Evolutionary conservation across 2,329 filamentous ascomycete species (phyloP).

Genomic region (Teratosphaeria pseudoeucalypti): DNA sequence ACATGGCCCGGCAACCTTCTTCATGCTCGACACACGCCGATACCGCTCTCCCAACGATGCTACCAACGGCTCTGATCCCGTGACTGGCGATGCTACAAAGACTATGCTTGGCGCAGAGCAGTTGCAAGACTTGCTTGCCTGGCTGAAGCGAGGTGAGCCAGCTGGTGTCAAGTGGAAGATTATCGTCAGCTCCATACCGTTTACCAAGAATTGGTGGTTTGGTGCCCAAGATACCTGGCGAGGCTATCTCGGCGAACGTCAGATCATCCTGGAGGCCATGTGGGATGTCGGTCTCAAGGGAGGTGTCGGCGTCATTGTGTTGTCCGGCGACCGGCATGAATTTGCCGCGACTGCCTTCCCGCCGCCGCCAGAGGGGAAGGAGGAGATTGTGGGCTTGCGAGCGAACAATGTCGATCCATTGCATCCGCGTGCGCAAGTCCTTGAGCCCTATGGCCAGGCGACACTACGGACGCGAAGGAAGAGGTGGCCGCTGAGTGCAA

Average conservation of each 20-base stretch:
- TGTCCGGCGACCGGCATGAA: constrained; percentile 92
- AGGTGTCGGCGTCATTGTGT: constrained; percentile 68
- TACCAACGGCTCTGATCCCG: constrained; percentile 47
- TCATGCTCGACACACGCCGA: constrained; percentile 83
- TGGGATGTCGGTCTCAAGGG: constrained; percentile 66
- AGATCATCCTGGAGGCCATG: constrained; percentile 74
- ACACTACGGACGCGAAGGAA: constrained; percentile 16
- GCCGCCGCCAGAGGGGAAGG: constrained; percentile 43
- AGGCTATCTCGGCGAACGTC: constrained; percentile 74
- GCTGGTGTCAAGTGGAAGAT: constrained; percentile 86
- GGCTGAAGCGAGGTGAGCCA: constrained; percentile 62
- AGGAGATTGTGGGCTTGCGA: constrained; percentile 16
- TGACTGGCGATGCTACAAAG: constrained; percentile 43
- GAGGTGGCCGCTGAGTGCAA: constrained; percentile 49
- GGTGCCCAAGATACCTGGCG: constrained; percentile 89
- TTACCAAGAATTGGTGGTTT: constrained; percentile 95
- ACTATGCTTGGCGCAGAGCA: constrained; percentile 81
- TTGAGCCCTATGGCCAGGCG: constrained; percentile 7
- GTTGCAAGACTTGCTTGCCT: constrained; percentile 66
- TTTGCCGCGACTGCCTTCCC: constrained; percentile 79
- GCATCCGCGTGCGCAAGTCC: constrained; percentile 1
- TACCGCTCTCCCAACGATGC: constrained; percentile 63
- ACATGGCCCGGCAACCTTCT: constrained; percentile 86
- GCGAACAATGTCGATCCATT: constrained; percentile 11
- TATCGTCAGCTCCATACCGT: constrained; percentile 78